phyloP scores from a whole-genome alignment of 2,329 filamentous ascomycete species.

The Tympanopsis confertula region DNA sequence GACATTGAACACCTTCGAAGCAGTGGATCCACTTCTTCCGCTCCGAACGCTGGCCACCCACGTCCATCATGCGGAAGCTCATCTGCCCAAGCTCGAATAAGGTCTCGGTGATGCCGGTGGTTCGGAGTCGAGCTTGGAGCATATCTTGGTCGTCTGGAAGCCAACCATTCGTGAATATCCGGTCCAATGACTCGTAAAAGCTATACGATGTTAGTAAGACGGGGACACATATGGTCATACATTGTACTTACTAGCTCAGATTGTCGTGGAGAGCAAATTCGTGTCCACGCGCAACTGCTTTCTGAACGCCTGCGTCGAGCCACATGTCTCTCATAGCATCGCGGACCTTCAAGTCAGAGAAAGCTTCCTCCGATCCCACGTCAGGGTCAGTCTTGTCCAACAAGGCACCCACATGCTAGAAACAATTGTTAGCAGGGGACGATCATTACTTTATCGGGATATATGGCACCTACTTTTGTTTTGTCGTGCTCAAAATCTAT shows the following conservation, averaged over 20 bases:
- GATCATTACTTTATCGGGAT: neutral
- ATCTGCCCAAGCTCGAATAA: slow-evolving; percentile 1
- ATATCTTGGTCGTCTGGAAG: neutral
- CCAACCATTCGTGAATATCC: slow-evolving; percentile 1
- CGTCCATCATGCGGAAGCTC: slow-evolving; percentile 2
- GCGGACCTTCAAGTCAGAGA: neutral
- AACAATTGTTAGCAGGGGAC: neutral
- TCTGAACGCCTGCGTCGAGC: neutral
- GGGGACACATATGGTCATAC: neutral
- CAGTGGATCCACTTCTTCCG: slow-evolving; percentile 3
- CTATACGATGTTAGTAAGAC: slow-evolving; percentile 1
- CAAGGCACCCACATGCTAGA: neutral
- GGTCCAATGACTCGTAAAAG: slow-evolving; percentile 2
- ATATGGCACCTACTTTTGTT: neutral
- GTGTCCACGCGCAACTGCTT: neutral
- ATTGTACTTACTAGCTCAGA: neutral
- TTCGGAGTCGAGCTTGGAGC: neutral
- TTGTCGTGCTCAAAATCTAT: neutral
- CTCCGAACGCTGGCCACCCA: slow-evolving; percentile 2
- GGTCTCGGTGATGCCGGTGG: slow-evolving; percentile 1
- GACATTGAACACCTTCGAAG: slow-evolving; percentile 2
- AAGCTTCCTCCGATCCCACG: slow-evolving; percentile 1
- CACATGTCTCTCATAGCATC: neutral
- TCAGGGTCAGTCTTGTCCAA: neutral
- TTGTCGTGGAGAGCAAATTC: slow-evolving; percentile 42